Percentiles rank a stretch among this genome's conserved stretches.
These are phyloP conservation scores for Microsporum audouinii DNA, from an alignment of 2,329 filamentous ascomycete genomes.

Conservation along the genomic window DNA sequence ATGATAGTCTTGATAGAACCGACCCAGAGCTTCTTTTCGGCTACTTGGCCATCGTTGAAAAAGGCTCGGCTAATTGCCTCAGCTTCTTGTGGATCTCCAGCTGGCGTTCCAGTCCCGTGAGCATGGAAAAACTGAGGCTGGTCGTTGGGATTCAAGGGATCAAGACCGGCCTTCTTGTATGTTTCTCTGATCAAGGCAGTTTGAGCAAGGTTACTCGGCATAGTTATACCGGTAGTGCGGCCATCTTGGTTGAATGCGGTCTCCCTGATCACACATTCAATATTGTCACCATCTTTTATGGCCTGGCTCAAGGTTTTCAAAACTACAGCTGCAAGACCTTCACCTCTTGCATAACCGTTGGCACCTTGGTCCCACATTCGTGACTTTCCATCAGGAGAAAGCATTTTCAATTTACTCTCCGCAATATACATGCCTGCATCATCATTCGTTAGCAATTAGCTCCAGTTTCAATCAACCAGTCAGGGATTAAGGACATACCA, in stretches of 20 bases:
- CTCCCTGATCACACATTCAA: conserved; percentile 25
- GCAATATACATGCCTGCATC: not conserved
- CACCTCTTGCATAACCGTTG: conserved; percentile 28
- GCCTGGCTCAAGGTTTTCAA: conserved; percentile 25
- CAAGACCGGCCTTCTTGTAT: conserved; percentile 23
- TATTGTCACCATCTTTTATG: conserved; percentile 24
- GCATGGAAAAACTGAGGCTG: conserved; percentile 6
- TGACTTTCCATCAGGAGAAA: conserved; percentile 26
- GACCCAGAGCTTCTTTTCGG: conserved; percentile 12
- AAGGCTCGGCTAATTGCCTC: conserved; percentile 15
- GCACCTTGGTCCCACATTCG: conserved; percentile 25
- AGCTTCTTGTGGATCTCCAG: conserved; percentile 21
- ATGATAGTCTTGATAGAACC: conserved; percentile 22
- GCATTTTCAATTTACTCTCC: conserved; percentile 28
- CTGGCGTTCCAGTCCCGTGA: conserved; percentile 28
- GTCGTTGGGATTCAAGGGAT: not conserved
- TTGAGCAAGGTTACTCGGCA: conserved; percentile 18
- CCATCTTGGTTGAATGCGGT: conserved; percentile 24
- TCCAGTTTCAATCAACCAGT: too few species aligned
- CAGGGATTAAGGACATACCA: not conserved
- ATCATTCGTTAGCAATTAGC: not conserved
- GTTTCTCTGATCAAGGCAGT: conserved; percentile 23
- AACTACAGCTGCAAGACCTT: conserved; percentile 25
- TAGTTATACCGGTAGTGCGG: conserved; percentile 16
- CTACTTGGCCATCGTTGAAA: not conserved